Conservation (phyloP, 164 flowering plant species). For the Platanus orientalis region DNA sequence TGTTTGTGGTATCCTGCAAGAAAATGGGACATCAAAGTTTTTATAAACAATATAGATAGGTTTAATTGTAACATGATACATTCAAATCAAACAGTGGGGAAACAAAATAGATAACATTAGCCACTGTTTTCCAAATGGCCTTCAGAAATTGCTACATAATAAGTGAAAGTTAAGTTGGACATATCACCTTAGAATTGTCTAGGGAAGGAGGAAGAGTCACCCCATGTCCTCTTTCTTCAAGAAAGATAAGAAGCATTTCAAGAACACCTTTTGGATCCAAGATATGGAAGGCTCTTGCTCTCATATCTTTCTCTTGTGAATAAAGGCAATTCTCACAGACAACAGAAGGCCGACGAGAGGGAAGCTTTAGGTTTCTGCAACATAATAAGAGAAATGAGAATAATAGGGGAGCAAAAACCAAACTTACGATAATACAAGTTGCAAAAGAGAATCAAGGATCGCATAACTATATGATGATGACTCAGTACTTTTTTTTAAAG, state of each 20-base stretch:
- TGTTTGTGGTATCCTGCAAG: slow-evolving; percentile 43
- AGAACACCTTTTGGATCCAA: slow-evolving; percentile 79
- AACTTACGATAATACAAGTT: not conserved
- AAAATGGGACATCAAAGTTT: not conserved
- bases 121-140: not conserved
- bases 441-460: not conserved
- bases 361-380: slow-evolving; percentile 84
- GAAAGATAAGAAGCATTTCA: slow-evolving; percentile 81
- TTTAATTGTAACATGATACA: not conserved
- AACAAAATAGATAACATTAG: slow-evolving; percentile 1
- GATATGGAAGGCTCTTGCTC: slow-evolving; percentile 88
- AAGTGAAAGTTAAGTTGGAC: not conserved
- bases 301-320: slow-evolving; percentile 56
- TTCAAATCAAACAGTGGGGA: slow-evolving; percentile 1
- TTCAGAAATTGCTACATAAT: slow-evolving; percentile 3
- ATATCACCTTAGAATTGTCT: slow-evolving; percentile 35
- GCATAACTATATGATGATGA: not conserved
- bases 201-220: slow-evolving; percentile 35
- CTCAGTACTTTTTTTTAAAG: too few relatives aligned
- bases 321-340: slow-evolving; percentile 92
- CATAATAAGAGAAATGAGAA: not conserved
- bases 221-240: slow-evolving; percentile 69
- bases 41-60: not conserved
- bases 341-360: slow-evolving; percentile 75
- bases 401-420: not conserved